Conservation (phyloP, 192 early-diverging fungal species). For the Allomyces macrogynus region DNA sequence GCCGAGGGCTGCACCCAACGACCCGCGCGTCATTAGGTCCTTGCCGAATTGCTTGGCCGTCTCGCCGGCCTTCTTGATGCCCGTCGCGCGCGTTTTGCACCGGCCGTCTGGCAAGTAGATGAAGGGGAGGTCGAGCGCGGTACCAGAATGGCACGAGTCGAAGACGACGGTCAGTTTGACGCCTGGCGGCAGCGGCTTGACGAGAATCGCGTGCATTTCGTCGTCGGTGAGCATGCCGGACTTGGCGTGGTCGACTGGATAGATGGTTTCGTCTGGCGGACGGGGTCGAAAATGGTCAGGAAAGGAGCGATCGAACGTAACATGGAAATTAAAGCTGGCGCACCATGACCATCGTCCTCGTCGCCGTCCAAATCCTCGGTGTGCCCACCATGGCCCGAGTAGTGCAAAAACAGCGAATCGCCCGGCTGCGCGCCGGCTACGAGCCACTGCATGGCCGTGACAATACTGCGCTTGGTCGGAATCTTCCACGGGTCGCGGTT, state of each 20-base stretch:
- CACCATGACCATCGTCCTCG: conserved; percentile 23
- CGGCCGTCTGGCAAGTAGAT: conserved; percentile 21
- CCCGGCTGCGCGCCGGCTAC: conserved; percentile 41
- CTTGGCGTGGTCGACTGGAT: conserved; percentile 47
- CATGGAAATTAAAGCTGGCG: too few species aligned
- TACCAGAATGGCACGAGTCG: conserved; percentile 50
- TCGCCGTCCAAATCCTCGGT: conserved; percentile 17
- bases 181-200: conserved; percentile 41
- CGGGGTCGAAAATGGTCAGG: background rate
- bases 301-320: background rate
- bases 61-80: conserved; percentile 10
- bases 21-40: too few species aligned
- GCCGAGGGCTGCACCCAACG: too few species aligned
- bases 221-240: conserved; percentile 50
- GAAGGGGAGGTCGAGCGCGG: conserved; percentile 38
- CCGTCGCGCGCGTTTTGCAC: conserved; percentile 6
- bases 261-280: conserved; percentile 37
- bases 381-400: conserved; percentile 47
- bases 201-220: conserved; percentile 40
- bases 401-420: conserved; percentile 62
- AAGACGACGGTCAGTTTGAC: conserved; percentile 51
- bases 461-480: conserved; percentile 30
- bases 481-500: conserved; percentile 28
- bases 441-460: conserved; percentile 45
- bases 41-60: too few species aligned